Evolutionary conservation across 2,329 filamentous ascomycete genomes (phyloP).

Genomic region (Aspergillus pseudoglaucus): DNA sequence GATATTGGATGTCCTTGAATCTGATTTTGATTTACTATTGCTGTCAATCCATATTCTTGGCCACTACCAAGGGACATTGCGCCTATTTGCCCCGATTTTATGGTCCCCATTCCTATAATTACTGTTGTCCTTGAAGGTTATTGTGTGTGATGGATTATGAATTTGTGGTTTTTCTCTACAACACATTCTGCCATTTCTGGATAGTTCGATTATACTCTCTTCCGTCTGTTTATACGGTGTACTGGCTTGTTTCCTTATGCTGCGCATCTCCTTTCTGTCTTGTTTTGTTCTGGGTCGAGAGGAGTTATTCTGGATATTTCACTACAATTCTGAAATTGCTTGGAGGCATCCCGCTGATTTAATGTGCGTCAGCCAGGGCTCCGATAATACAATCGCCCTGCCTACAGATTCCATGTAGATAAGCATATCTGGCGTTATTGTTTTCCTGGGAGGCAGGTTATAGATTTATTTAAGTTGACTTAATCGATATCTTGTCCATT

Average conservation of each 20-base stretch:
- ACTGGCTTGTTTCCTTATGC: not conserved
- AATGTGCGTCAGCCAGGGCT: slow-evolving; percentile 16
- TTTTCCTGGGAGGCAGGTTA: slow-evolving; percentile 13
- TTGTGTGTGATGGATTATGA: slow-evolving; percentile 17
- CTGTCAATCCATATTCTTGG: too few relatives aligned
- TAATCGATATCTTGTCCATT: too few relatives aligned
- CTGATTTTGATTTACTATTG: not conserved
- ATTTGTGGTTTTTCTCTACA: slow-evolving; percentile 24
- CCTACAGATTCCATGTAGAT: slow-evolving; percentile 33
- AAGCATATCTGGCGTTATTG: slow-evolving; percentile 33
- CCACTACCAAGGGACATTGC: too few relatives aligned
- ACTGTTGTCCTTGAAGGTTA: not conserved
- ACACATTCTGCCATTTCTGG: slow-evolving; percentile 7
- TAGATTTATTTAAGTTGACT: too few relatives aligned
- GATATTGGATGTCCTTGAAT: slow-evolving; percentile 12
- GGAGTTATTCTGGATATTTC: slow-evolving; percentile 20
- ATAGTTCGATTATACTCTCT: slow-evolving; percentile 8
- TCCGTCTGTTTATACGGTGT: slow-evolving; percentile 4
- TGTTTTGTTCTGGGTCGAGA: slow-evolving; percentile 11
- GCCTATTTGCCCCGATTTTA: not conserved
- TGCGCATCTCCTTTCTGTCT: not conserved
- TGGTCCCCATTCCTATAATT: not conserved
- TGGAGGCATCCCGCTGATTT: slow-evolving; percentile 16
- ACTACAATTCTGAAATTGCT: slow-evolving; percentile 18
- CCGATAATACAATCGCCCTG: slow-evolving; percentile 27